These are phyloP conservation scores for Thalassiosira mediterranea DNA, from an alignment of 352 stramenopile species.

Conservation along the genomic window DNA sequence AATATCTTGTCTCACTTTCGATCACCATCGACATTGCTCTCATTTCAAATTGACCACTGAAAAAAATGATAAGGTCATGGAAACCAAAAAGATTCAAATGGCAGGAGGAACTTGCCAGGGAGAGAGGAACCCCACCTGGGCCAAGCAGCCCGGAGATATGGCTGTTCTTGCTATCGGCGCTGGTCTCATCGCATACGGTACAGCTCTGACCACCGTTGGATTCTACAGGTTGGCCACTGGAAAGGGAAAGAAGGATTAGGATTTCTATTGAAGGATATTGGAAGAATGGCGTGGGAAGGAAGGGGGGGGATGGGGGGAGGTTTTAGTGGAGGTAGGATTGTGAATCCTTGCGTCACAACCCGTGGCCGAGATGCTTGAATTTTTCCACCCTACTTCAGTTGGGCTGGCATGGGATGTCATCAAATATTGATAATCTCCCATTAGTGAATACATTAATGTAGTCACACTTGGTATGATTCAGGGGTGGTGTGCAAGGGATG, in stretches of 20 bases:
- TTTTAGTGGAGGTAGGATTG: not conserved
- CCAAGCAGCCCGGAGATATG: slow-evolving; percentile 72
- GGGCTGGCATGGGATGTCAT: no score
- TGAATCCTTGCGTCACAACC: no score
- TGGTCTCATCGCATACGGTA: slow-evolving; percentile 53
- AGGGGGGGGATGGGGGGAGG: not conserved
- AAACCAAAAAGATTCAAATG: slow-evolving; percentile 79
- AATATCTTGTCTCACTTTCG: slow-evolving; percentile 15
- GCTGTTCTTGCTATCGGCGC: slow-evolving; percentile 44
- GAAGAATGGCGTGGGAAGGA: not conserved
- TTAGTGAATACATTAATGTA: no score
- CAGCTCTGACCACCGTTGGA: slow-evolving; percentile 35
- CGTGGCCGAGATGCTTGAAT: no score
- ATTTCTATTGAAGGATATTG: not conserved
- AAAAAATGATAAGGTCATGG: slow-evolving; percentile 55
- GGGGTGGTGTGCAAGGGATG: no score
- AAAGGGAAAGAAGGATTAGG: slow-evolving; percentile 74
- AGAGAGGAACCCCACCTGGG: slow-evolving; percentile 78
- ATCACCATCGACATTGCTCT: slow-evolving; percentile 8
- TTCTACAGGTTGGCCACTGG: slow-evolving; percentile 72
- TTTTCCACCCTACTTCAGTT: no score
- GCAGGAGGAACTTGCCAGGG: slow-evolving; percentile 66
- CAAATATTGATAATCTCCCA: no score
- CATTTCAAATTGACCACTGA: not conserved
- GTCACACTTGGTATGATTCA: no score